These are phyloP conservation scores for Termitomyces sp. DNA, from an alignment of 768 basidiomycete species.

Conservation along the genomic window DNA sequence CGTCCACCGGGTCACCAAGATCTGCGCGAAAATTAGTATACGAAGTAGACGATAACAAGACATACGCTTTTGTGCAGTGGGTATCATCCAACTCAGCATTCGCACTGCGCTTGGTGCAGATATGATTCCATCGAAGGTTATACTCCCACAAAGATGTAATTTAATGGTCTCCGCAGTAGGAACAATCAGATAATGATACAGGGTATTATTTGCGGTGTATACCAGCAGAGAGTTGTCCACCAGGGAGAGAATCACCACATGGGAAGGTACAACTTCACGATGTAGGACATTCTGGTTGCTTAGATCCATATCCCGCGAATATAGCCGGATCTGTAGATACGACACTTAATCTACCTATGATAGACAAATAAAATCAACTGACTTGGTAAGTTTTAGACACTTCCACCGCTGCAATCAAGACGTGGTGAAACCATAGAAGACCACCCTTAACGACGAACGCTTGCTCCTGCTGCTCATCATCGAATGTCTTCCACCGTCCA, in stretches of 20 bases:
- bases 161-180: constrained; percentile 80
- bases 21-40: constrained; percentile 38
- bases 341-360: constrained; percentile 1
- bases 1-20: constrained; percentile 90
- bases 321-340: constrained; percentile 71
- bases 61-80: constrained; percentile 86
- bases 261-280: constrained; percentile 67
- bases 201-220: constrained; percentile 90
- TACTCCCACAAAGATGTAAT: constrained; percentile 89
- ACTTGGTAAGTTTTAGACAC: constrained; percentile 75
- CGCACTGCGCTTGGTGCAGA: constrained; percentile 77
- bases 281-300: constrained; percentile 79
- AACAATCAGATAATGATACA: constrained; percentile 88
- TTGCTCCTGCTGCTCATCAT: constrained; percentile 76
- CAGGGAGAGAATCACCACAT: constrained; percentile 82
- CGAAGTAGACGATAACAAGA: constrained; percentile 2
- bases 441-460: constrained; percentile 87
- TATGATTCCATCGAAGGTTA: constrained; percentile 89
- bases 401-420: constrained; percentile 88
- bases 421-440: constrained; percentile 93
- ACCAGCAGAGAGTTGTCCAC: constrained; percentile 94
- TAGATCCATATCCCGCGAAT: constrained; percentile 88
- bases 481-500: constrained; percentile 92
- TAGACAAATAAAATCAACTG: constrained; percentile 13
- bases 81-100: constrained; percentile 96